Conservation (phyloP, 2,329 filamentous ascomycete species). For the Claviceps cyperi region DNA sequence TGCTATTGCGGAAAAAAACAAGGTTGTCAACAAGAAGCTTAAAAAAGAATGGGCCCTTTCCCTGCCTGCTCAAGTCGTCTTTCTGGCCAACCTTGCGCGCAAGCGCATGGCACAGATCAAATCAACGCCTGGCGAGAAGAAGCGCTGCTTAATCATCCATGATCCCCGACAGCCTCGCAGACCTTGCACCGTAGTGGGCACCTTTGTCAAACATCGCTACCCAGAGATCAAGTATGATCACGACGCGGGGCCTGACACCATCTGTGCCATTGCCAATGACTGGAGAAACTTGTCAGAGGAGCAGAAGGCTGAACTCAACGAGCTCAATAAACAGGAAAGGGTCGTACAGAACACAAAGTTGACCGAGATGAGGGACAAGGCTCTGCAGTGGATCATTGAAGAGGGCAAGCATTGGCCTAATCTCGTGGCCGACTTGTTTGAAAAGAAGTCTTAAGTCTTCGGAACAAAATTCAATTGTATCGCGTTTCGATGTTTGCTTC, state of each 20-base stretch:
- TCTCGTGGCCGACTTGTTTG: too few species aligned
- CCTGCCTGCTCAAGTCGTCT: slow-evolving; percentile 24
- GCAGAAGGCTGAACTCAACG: too few species aligned
- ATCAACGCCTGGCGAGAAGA: slow-evolving; percentile 19
- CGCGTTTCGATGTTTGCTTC: too few species aligned
- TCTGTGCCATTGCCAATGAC: slow-evolving; percentile 16
- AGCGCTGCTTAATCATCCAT: slow-evolving; percentile 16
- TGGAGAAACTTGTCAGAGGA: slow-evolving; percentile 28
- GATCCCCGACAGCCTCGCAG: slow-evolving; percentile 32
- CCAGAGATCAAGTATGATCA: slow-evolving; percentile 12
- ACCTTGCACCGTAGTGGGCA: too few species aligned
- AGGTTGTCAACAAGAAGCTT: slow-evolving; percentile 22
- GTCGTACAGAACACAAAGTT: too few species aligned
- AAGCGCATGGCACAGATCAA: too few species aligned
- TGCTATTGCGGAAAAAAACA: slow-evolving; percentile 24
- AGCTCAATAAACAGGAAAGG: too few species aligned
- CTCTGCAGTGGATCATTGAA: too few species aligned
- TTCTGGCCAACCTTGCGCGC: slow-evolving; percentile 34
- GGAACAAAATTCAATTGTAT: too few species aligned
- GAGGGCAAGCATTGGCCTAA: too few species aligned
- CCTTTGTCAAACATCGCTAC: slow-evolving; percentile 22
- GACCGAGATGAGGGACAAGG: too few species aligned
- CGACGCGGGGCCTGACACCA: slow-evolving; percentile 5
- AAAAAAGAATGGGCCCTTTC: slow-evolving; percentile 35
- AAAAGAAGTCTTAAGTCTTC: too few species aligned